Base-by-base conservation (phyloP, 768 basidiomycete genomes). In the Termitomyces sp. region DNA sequence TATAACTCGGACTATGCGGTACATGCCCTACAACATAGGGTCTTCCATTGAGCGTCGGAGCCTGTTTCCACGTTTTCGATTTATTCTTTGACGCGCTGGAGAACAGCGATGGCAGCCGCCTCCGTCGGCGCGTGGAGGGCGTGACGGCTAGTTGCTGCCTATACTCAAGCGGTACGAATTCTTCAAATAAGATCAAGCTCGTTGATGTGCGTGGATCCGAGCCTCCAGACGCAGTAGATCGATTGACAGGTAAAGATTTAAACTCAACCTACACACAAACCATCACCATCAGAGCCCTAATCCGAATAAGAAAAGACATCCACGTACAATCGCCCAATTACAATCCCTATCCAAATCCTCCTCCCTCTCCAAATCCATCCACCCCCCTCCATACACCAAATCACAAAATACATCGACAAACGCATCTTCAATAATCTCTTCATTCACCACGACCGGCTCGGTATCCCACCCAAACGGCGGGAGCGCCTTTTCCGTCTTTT, bases 401-500 rank as follows among this genome's bases (percentile, higher is more conserved):
- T 91, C 89, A 60, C 87, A 89, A 64, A 90, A 93, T 15, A 90
- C 88, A 56, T 90, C 92, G 28, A 98, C 64, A 67, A 98, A 98
- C 1, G 88, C 80, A 68, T 93, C 93, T 66, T 99, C 96, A 41
- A 98, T 77, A 53, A 92, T 78, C 64, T 90, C 90, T 61, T 92
- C 88, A 10, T 72, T 70, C 5, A 88, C 91, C 56, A 85, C 72
- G 19, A 90, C 83, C 0, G 93, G 90, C 41, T 87, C 86, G 0
- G 91, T 96, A 64, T 97, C 93, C 90, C 93, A 96, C 0, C 91
- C 87, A 65, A 99, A 99, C 1, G 86, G 73, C 1, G 93, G 92
- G 22, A 96, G 75, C 1, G 80, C 71, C 66, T 88, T 89, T 64
- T 93, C 88, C 3, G 84, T 77, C 71, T 95, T 96, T 69, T 90